A percentile compares a stretch with the other conserved stretches of the same genome.
Evolutionary conservation across 495 filamentous ascomycete genomes (phyloP).

Genomic region (Talaromyces stipitatus): DNA sequence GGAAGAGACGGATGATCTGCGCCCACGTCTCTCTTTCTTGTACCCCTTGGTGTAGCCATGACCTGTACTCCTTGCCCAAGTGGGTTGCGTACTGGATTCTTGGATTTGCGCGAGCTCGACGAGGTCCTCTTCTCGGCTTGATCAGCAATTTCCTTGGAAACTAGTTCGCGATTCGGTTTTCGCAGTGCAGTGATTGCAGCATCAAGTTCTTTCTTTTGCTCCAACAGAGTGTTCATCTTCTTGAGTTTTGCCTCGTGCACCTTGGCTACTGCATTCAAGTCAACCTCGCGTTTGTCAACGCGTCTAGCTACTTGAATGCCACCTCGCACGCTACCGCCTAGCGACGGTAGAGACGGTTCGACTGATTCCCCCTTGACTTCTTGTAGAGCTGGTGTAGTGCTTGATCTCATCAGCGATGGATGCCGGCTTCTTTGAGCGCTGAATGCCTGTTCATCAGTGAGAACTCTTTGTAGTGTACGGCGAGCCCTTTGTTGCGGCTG

Average conservation of each 20-base stretch:
- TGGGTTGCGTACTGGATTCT: conserved; percentile 57
- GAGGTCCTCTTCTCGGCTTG: conserved; percentile 54
- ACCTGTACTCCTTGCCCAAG: conserved; percentile 56
- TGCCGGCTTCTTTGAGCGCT: conserved; percentile 36
- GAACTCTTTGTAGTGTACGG: conserved; percentile 57
- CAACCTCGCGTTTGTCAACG: conserved; percentile 60
- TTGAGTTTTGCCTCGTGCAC: conserved; percentile 58
- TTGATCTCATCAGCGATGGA: conserved; percentile 60
- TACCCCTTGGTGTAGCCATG: conserved; percentile 65
- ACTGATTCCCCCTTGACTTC: conserved; percentile 28
- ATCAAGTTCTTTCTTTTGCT: conserved; percentile 68
- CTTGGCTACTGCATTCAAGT: conserved; percentile 49
- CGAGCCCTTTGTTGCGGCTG: conserved; percentile 42
- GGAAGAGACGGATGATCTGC: conserved; percentile 20
- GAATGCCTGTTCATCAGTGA: conserved; percentile 58
- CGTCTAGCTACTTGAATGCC: conserved; percentile 53
- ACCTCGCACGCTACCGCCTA: conserved; percentile 33
- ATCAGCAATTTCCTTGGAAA: conserved; percentile 63
- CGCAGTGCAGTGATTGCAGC: conserved; percentile 76
- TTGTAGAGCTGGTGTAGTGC: conserved; percentile 43
- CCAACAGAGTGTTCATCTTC: conserved; percentile 60
- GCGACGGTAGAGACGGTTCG: conserved; percentile 28
- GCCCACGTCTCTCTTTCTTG: conserved; percentile 30
- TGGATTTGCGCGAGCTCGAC: conserved; percentile 44
- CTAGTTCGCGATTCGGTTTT: conserved; percentile 78